Evolutionary conservation across 108 stramenopile genomes (phyloP), one percentile per base, ranked within the genome.

Genomic region (Nitzschia sp.): DNA sequence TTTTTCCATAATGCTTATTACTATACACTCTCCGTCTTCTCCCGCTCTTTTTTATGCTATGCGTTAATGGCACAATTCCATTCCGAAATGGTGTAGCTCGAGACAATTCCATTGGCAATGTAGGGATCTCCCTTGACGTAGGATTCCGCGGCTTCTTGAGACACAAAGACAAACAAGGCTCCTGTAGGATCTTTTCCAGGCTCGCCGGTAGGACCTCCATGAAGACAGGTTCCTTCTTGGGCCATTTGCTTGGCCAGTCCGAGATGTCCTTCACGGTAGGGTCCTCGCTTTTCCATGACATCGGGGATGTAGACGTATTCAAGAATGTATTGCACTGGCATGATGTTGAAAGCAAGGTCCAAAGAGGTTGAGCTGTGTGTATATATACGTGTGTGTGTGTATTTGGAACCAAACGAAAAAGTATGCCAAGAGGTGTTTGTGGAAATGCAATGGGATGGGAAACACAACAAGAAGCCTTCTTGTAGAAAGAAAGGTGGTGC

Each of bases 221-320:
- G 76, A 6, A 91, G 52, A 57, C 86, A 89, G 3, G 38, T 75
- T 24, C 85, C 88, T 41, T 81, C 80, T 37, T 55, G 83, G 57
- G 86, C 79, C 67, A 89, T 65, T 52, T 82, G 41, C 29, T 91
- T 84, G 26, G 89, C 89, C 68, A 94, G 63, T 6, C 63, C 85
- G 19, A 94, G 52, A 66, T 94, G 92, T 53, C 82, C 92, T 22
- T 86, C 89, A 38, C 92, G 77, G 65, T 80, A 79, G 9, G 92
- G 92, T 39, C 83, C 88, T 41, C 92, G 72, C 66, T 89, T 93
- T 63, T 93, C 92, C 53, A 93, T 69, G 8, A 93, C 89, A 65
- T 93, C 92, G 8, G 89, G 89, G 46, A 90, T 73, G 81, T 93
- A 93, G n/a, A 87, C 89, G 51, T 93, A 93, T 38, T 56, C 42